phyloP scores from a whole-genome alignment of 116 monocot species.

The Phalaenopsis hybrid region DNA sequence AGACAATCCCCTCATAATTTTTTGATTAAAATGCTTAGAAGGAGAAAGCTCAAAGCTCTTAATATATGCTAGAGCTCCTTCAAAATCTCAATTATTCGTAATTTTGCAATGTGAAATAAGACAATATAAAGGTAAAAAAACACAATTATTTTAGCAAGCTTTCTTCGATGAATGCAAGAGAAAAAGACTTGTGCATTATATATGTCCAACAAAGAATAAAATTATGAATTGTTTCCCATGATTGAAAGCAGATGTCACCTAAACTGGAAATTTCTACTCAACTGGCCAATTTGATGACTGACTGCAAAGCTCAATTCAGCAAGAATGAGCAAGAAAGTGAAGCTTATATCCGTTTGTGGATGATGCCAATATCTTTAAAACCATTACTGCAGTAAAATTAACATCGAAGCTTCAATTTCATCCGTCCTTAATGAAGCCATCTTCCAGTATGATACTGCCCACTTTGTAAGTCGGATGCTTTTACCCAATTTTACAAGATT shows the following conservation, averaged over 20 bases:
- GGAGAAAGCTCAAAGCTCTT: too few species aligned
- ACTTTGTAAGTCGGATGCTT: background rate
- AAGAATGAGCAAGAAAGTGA: background rate
- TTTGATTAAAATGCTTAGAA: too few species aligned
- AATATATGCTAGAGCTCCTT: too few species aligned
- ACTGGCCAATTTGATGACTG: background rate
- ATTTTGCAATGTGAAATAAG: too few species aligned
- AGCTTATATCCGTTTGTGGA: background rate
- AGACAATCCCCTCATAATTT: too few species aligned
- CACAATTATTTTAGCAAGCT: too few species aligned
- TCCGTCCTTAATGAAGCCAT: background rate
- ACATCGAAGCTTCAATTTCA: background rate
- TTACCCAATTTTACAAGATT: background rate
- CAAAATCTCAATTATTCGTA: too few species aligned
- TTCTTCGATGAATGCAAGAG: background rate
- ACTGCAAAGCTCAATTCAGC: background rate
- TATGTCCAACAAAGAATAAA: background rate
- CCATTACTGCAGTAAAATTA: background rate
- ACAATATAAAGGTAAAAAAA: too few species aligned
- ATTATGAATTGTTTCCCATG: background rate
- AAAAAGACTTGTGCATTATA: background rate
- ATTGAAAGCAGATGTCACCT: background rate
- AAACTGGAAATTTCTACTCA: background rate
- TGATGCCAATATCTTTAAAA: background rate
- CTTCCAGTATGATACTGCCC: background rate